Conservation (phyloP, 2,329 filamentous ascomycete genomes). For the Calonectria pseudoreteaudii region DNA sequence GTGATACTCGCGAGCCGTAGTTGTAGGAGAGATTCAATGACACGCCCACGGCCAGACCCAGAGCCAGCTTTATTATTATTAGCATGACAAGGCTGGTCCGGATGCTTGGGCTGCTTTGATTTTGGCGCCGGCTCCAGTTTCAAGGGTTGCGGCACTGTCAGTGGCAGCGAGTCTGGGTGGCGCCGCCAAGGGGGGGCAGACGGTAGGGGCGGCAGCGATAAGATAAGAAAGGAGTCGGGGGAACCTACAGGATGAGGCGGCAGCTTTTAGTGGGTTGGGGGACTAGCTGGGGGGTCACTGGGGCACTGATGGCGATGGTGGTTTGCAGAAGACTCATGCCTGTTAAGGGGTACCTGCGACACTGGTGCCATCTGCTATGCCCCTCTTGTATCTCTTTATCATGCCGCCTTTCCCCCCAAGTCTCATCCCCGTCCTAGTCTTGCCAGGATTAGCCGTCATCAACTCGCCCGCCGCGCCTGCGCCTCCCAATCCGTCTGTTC, state of each 20-base stretch:
- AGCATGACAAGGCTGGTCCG: constrained; percentile 11
- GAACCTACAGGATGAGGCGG: background rate
- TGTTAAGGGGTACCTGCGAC: background rate
- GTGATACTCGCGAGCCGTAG: constrained; percentile 17
- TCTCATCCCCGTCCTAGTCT: constrained; percentile 5
- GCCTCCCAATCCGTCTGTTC: background rate
- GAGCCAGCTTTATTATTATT: constrained; percentile 9
- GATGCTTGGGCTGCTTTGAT: constrained; percentile 10
- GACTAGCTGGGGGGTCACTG: background rate
- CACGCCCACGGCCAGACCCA: constrained; percentile 23
- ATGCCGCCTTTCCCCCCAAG: background rate
- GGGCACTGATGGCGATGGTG: background rate
- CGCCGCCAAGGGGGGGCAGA: constrained; percentile 1
- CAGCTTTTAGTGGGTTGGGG: constrained; percentile 5
- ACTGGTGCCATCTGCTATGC: background rate
- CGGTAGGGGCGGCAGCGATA: constrained; percentile 30
- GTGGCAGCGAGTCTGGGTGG: constrained; percentile 3
- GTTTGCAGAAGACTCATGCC: background rate
- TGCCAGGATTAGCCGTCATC: constrained; percentile 11
- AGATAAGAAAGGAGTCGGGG: constrained; percentile 19
- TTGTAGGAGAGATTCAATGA: constrained; percentile 26
- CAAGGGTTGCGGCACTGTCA: background rate
- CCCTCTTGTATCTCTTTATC: constrained; percentile 13
- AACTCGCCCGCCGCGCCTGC: constrained; percentile 18
- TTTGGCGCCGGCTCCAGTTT: constrained; percentile 10